Percentiles rank a stretch among this genome's conserved stretches.
Conservation (phyloP, 1,284 basidiomycete genomes). For the Laetiporus sulphureus region DNA sequence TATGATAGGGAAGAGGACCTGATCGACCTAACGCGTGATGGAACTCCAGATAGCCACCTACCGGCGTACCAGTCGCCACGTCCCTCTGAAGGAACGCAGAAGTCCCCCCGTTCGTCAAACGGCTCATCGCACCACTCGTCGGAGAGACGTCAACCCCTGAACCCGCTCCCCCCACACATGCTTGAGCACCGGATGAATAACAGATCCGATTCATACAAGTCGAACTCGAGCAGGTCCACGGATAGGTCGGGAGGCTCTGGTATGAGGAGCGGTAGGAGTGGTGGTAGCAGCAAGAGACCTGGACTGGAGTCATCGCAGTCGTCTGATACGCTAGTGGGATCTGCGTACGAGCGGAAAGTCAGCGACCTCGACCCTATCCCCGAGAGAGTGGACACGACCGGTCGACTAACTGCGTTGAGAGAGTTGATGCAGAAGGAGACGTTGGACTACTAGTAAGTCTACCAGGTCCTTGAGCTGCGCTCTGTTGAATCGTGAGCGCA, state of each 20-base stretch:
- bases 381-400: conserved; percentile 48
- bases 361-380: conserved; percentile 51
- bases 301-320: conserved; percentile 51
- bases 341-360: conserved; percentile 60
- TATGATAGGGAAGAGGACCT: conserved; percentile 29
- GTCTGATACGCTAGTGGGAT: conserved; percentile 64
- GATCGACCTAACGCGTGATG: conserved; percentile 16
- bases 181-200: conserved; percentile 7
- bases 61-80: conserved; percentile 32
- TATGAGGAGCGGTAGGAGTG: conserved; percentile 1
- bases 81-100: conserved; percentile 35
- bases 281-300: conserved; percentile 28
- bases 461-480: conserved; percentile 3
- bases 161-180: conserved; percentile 13
- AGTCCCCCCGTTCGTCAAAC: conserved; percentile 18
- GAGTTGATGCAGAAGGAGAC: conserved; percentile 67
- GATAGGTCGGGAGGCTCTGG: conserved; percentile 9
- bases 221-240: conserved; percentile 17
- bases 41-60: conserved; percentile 27
- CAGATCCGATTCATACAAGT: conserved; percentile 24
- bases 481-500: conserved; percentile 9
- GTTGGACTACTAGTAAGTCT: conserved; percentile 81
- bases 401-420: conserved; percentile 61
- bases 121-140: conserved; percentile 17
- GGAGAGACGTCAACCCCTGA: conserved; percentile 2